These are phyloP conservation scores for Metschnikowia rubicola DNA, from an alignment of 805 yeast species.

Conservation along the genomic window DNA sequence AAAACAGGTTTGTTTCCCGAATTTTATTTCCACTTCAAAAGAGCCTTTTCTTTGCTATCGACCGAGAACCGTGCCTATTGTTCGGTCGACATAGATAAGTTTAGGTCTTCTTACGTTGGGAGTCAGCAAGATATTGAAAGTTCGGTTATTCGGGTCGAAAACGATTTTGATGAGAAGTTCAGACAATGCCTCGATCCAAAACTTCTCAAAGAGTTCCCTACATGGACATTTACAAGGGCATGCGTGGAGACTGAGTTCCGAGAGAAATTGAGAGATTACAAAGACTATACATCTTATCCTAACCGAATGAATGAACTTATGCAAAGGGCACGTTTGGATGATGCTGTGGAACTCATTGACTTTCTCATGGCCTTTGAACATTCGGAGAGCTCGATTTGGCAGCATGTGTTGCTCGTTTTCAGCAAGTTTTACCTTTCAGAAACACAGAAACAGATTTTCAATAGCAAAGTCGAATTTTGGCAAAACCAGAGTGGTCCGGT, in stretches of 20 bases:
- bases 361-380: conserved; percentile 2
- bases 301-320: background rate
- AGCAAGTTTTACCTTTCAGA: background rate
- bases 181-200: background rate
- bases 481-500: background rate
- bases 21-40: background rate
- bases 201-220: background rate
- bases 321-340: background rate
- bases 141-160: background rate
- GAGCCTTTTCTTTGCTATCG: background rate
- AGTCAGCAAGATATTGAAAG: background rate
- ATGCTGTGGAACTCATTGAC: background rate
- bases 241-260: background rate
- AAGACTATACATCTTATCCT: background rate
- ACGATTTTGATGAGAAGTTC: background rate
- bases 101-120: background rate
- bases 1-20: background rate
- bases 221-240: background rate
- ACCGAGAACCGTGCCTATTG: conserved; percentile 2
- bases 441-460: background rate
- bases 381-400: background rate
- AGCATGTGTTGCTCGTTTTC: background rate
- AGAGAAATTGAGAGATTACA: background rate
- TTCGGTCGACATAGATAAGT: background rate
- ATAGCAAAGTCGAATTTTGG: background rate